Percentiles rank a stretch among this genome's conserved stretches.
Evolutionary conservation across 306 rosid genomes (phyloP).

Genomic region (Quercus alba): DNA sequence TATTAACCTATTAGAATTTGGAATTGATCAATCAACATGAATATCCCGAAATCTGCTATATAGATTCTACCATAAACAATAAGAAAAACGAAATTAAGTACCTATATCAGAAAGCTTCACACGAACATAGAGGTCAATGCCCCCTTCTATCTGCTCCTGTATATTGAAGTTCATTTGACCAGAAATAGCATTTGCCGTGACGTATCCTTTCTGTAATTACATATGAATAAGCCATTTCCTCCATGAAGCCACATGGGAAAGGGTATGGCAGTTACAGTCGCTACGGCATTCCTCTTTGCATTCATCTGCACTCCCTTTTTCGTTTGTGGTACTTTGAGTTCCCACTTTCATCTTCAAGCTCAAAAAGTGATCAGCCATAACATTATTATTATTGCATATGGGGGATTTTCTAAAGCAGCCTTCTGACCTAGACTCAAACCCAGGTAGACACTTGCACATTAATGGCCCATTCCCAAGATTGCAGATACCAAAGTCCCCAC

Average conservation of each 20-base stretch:
- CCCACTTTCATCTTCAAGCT: not conserved
- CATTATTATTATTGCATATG: not conserved
- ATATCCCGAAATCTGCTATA: not conserved
- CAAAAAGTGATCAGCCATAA: not conserved
- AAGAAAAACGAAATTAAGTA: not conserved
- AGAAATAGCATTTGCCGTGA: not conserved
- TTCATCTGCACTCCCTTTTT: not conserved
- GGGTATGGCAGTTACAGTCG: conserved; percentile 6
- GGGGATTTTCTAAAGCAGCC: not conserved
- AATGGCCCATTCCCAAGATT: not conserved
- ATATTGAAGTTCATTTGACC: not conserved
- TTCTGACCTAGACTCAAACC: not conserved
- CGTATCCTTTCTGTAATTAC: fast-evolving
- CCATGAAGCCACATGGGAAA: no score
- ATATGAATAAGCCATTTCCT: conserved; percentile 52
- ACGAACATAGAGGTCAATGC: not conserved
- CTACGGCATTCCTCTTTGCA: conserved; percentile 22
- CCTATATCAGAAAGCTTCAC: not conserved
- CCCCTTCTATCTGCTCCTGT: not conserved
- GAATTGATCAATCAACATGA: no score
- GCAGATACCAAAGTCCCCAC: conserved; percentile 12
- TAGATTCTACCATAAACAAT: not conserved
- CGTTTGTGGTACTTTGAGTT: fast-evolving
- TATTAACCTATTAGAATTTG: no score
- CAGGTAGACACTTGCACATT: conserved; percentile 17